These are phyloP conservation scores for Adansonia gregorii DNA, from an alignment of 441 rosid species.

Conservation along the genomic window DNA sequence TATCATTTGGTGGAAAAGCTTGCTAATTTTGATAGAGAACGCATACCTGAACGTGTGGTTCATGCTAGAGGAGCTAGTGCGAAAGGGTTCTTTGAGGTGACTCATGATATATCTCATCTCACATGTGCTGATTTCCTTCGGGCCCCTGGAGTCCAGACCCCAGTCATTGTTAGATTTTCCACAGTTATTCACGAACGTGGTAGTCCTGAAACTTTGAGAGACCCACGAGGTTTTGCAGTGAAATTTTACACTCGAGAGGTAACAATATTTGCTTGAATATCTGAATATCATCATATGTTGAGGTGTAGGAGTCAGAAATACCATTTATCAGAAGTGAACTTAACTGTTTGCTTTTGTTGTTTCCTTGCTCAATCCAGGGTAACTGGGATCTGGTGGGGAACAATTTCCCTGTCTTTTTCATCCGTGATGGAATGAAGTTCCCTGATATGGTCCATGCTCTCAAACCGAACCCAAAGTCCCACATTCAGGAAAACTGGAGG, in stretches of 20 bases:
- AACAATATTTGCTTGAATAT: slow-evolving; percentile 11
- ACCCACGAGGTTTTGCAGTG: slow-evolving; percentile 94
- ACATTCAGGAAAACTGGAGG: slow-evolving; percentile 96
- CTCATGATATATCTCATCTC: slow-evolving; percentile 66
- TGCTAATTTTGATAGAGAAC: slow-evolving; percentile 89
- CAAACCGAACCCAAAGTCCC: slow-evolving; percentile 92
- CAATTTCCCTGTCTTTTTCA: slow-evolving; percentile 90
- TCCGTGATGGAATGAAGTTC: slow-evolving; percentile 93
- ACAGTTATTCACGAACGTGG: slow-evolving; percentile 35
- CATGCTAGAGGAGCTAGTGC: slow-evolving; percentile 97
- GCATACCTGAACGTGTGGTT: slow-evolving; percentile 96
- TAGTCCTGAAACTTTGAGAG: slow-evolving; percentile 69
- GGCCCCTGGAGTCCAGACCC: slow-evolving; percentile 94
- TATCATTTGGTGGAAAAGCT: slow-evolving; percentile 89
- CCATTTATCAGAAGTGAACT: background rate
- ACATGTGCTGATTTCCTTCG: slow-evolving; percentile 95
- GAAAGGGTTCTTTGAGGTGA: slow-evolving; percentile 55
- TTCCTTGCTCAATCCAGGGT: slow-evolving; percentile 49
- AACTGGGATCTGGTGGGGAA: slow-evolving; percentile 98
- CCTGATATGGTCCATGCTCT: slow-evolving; percentile 93
- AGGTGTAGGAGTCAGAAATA: background rate
- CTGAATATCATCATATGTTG: background rate
- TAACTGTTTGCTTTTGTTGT: background rate
- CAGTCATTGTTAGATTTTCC: slow-evolving; percentile 62
- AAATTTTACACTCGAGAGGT: slow-evolving; percentile 99